These are phyloP conservation scores for Colletotrichum phormii DNA, from an alignment of 2,329 filamentous ascomycete species.

Conservation along the genomic window DNA sequence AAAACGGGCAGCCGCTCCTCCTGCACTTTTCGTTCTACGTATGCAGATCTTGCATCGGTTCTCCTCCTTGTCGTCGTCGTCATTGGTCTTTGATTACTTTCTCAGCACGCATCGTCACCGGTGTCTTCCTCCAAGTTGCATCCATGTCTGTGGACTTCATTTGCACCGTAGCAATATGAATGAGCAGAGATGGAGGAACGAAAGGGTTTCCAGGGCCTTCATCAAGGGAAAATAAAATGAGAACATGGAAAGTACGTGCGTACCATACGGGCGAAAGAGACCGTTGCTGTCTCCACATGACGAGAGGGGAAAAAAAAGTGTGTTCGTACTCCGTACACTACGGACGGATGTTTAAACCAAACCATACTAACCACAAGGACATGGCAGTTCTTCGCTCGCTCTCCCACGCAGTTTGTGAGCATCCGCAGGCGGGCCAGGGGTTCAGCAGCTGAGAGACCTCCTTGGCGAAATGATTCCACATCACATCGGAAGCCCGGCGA, in stretches of 20 bases:
- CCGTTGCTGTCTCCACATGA: neutral
- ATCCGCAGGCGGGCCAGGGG: neutral
- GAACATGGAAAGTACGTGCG: conserved; percentile 3
- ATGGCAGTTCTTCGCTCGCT: neutral
- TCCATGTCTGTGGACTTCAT: neutral
- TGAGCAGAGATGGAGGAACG: neutral
- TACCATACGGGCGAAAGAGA: conserved; percentile 2
- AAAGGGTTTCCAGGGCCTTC: neutral
- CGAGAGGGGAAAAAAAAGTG: neutral
- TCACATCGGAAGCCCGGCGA: conserved; percentile 18
- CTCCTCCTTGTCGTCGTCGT: neutral
- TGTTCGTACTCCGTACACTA: neutral
- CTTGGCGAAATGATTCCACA: conserved; percentile 29
- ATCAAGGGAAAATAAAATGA: neutral
- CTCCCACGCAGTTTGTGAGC: neutral
- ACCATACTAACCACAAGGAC: neutral
- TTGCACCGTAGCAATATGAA: neutral
- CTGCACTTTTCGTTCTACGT: neutral
- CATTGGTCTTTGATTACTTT: neutral
- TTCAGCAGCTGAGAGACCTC: neutral
- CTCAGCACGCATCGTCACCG: neutral
- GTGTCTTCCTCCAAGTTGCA: neutral
- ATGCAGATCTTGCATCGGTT: neutral
- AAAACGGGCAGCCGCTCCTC: neutral
- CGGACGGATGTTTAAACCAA: neutral